Evolutionary conservation across 2,329 filamentous ascomycete species (phyloP).

Genomic region (Sarocladiaceae sp.): DNA sequence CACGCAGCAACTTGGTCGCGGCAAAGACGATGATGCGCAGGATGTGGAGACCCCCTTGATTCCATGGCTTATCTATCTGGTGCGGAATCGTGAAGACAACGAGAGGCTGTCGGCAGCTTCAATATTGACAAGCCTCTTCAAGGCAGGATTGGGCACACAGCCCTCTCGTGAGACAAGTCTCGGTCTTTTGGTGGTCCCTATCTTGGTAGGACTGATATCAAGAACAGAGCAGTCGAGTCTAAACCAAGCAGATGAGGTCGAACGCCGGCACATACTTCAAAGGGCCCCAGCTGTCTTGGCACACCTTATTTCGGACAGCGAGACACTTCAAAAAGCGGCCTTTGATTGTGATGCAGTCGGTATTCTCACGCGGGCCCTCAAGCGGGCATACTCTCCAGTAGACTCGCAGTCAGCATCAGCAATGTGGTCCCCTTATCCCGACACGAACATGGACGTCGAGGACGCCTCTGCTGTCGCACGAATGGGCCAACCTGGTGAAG

Average conservation of each 20-base stretch:
- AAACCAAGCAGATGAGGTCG: constrained; percentile 22
- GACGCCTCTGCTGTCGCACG: constrained; percentile 31
- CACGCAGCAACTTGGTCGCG: constrained; percentile 4
- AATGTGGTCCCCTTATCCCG: constrained; percentile 33
- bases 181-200: constrained; percentile 61
- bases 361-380: constrained; percentile 41
- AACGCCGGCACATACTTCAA: constrained; percentile 48
- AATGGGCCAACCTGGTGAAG: constrained; percentile 56
- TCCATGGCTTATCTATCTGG: constrained; percentile 64
- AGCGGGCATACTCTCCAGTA: constrained; percentile 43
- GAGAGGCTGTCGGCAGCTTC: constrained; percentile 63
- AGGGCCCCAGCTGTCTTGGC: constrained; percentile 70
- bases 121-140: constrained; percentile 63
- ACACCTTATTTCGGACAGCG: constrained; percentile 70
- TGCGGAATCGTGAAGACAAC: constrained; percentile 50
- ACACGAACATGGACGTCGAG: constrained; percentile 27
- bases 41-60: constrained; percentile 60
- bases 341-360: constrained; percentile 55
- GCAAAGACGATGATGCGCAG: background rate
- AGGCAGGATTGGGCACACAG: constrained; percentile 58
- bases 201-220: constrained; percentile 58
- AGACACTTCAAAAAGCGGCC: constrained; percentile 73
- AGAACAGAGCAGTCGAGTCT: constrained; percentile 39
- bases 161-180: constrained; percentile 54
- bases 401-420: constrained; percentile 17